These are phyloP conservation scores for Spencermartinsiella ligniputridi DNA, from an alignment of 1,139 yeast species.

Conservation along the genomic window DNA sequence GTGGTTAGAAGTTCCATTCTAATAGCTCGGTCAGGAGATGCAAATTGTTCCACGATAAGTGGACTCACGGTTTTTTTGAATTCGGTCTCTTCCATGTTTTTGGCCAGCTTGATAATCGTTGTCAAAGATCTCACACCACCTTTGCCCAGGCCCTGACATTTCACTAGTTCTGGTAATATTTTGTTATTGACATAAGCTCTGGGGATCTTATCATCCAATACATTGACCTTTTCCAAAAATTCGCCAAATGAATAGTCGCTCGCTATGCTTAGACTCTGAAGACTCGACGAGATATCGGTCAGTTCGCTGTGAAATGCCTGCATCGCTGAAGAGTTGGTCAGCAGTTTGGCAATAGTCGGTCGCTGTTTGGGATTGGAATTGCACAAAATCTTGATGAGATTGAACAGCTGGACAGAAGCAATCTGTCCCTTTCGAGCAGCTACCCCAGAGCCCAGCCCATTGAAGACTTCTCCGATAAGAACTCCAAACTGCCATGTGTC, in stretches of 20 bases:
- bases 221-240: conserved; percentile 46
- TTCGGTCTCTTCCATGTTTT: conserved; percentile 37
- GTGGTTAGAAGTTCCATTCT: conserved; percentile 64
- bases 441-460: conserved; percentile 22
- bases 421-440: conserved; percentile 19
- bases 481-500: conserved; percentile 66
- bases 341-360: conserved; percentile 46
- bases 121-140: conserved; percentile 25
- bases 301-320: conserved; percentile 43
- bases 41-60: conserved; percentile 56
- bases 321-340: conserved; percentile 25
- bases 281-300: conserved; percentile 44
- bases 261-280: conserved; percentile 51
- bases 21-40: conserved; percentile 69
- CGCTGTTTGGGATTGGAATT: conserved; percentile 35
- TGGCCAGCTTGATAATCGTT: conserved; percentile 25
- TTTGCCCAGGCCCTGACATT: conserved; percentile 32
- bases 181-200: conserved; percentile 51
- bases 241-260: conserved; percentile 48
- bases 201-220: conserved; percentile 41
- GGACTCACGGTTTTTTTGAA: conserved; percentile 56
- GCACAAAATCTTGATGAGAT: conserved; percentile 24
- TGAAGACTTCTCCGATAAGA: conserved; percentile 49
- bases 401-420: conserved; percentile 20
- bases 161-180: conserved; percentile 64